phyloP scores from a whole-genome alignment of 306 rosid genomes.

The peach (Prunus persica) region Prunus_persica_NCBIv2 NC_034009.1:40321001-40321500 shows the following conservation, averaged over 20 bases:
- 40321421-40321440: not conserved
- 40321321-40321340: slow-evolving; percentile 88
- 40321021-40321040: slow-evolving; percentile 7
- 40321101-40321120: slow-evolving; percentile 92
- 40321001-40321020: slow-evolving; percentile 7
- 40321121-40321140: slow-evolving; percentile 24
- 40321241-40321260: slow-evolving; percentile 16
- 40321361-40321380: slow-evolving; percentile 83
- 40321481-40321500: not conserved
- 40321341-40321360: slow-evolving; percentile 89
- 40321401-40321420: not conserved
- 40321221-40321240: not conserved
- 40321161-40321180: not conserved
- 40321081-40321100: slow-evolving; percentile 88
- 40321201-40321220: not conserved
- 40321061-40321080: slow-evolving; percentile 69
- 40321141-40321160: slow-evolving; percentile 6
- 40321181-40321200: not conserved
- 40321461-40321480: not conserved
- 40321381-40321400: slow-evolving; percentile 42
- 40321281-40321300: slow-evolving; percentile 85
- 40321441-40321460: not conserved
- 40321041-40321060: slow-evolving; percentile 95
- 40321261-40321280: slow-evolving; percentile 79
- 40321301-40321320: slow-evolving; percentile 97